These are phyloP conservation scores for Euphorbia peplus DNA, from an alignment of 345 rosid species.

Conservation along the genomic window DNA sequence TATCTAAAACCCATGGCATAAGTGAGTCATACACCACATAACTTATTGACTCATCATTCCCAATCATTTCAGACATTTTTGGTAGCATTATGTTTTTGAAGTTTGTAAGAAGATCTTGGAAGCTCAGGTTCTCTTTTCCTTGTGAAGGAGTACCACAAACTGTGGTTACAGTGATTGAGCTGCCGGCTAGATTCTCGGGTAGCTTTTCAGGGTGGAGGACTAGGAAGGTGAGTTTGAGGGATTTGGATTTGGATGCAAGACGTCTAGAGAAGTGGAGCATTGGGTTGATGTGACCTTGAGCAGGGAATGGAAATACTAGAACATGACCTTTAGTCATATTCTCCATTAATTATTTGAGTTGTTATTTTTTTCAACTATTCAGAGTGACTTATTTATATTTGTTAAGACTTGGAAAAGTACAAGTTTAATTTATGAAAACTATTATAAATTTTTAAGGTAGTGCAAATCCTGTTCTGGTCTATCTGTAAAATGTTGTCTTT, in stretches of 20 bases:
- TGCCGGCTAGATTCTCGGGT: conserved; percentile 6
- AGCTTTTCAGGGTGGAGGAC: conserved; percentile 8
- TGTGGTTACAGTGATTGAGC: conserved; percentile 1
- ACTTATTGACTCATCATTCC: conserved; percentile 38
- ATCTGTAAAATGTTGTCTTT: no score
- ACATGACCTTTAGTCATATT: conserved; percentile 24
- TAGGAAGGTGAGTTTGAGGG: conserved; percentile 35
- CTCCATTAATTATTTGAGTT: not conserved
- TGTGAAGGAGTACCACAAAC: not conserved
- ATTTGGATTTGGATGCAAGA: conserved; percentile 30
- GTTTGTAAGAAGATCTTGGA: not conserved
- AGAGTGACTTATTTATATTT: no score
- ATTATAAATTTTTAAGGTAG: no score
- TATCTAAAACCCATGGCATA: conserved; percentile 49
- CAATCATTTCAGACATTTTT: conserved; percentile 37
- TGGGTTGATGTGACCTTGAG: conserved; percentile 51
- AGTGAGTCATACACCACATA: conserved; percentile 57
- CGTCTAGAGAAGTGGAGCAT: conserved; percentile 45
- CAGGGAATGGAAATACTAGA: conserved; percentile 30
- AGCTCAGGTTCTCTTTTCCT: not conserved
- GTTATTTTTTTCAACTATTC: no score
- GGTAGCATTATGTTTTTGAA: not conserved
- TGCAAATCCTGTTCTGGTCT: no score
- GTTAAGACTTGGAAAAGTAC: no score
- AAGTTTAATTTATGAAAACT: no score